A percentile compares a stretch with the other conserved stretches of the same genome.
These are phyloP conservation scores for Catharanthus roseus DNA, from an alignment of 257 asterid species.

Conservation along the genomic window DNA sequence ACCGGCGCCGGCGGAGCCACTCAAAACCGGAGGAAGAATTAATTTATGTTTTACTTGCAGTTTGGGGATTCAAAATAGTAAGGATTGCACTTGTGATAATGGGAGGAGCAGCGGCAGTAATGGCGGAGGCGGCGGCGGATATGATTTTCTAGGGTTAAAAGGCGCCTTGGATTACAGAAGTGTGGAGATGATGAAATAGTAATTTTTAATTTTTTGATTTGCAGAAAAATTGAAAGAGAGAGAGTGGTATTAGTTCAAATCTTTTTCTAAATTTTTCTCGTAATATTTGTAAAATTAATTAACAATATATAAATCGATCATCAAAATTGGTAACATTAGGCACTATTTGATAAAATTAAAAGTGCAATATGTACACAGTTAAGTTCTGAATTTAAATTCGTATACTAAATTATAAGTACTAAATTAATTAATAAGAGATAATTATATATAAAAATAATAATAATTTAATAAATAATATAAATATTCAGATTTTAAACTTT, in stretches of 20 bases:
- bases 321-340: too few species aligned
- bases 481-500: too few species aligned
- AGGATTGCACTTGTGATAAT: constrained; percentile 51
- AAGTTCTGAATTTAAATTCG: too few species aligned
- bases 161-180: constrained; percentile 54
- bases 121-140: constrained; percentile 29
- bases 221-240: constrained; percentile 11
- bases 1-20: constrained; percentile 2
- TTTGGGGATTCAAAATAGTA: constrained; percentile 53
- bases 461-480: too few species aligned
- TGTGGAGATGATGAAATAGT: constrained; percentile 51
- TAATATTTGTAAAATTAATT: constrained; percentile 28
- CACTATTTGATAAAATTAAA: too few species aligned
- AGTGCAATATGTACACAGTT: too few species aligned
- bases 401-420: too few species aligned
- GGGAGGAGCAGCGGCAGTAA: constrained; percentile 21
- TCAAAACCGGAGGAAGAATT: constrained; percentile 28
- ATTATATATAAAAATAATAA: too few species aligned
- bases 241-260: constrained; percentile 22
- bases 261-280: constrained; percentile 19
- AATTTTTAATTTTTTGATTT: constrained; percentile 5
- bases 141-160: constrained; percentile 59
- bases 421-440: too few species aligned
- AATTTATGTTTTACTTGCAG: constrained; percentile 55
- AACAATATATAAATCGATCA: too few species aligned